Evolutionary conservation across 306 rosid species (phyloP).

Genomic region (Fragaria iinumae): DNA sequence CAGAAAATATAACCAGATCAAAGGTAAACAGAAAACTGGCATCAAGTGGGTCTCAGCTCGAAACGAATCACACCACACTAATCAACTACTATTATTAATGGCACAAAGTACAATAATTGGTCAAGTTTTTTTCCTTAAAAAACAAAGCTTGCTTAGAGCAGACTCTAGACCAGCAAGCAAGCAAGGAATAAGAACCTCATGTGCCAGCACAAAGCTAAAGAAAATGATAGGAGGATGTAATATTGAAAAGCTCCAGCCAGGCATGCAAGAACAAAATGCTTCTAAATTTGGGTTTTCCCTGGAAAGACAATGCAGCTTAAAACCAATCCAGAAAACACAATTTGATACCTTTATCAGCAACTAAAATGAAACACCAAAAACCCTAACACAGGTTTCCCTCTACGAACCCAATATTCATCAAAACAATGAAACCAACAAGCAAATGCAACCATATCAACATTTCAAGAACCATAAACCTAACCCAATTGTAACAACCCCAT

Average conservation of each 20-base stretch:
- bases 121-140: neutral
- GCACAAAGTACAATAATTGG: neutral
- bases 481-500: neutral
- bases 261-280: slow-evolving; percentile 1
- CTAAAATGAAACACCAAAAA: slow-evolving; percentile 4
- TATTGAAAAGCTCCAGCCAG: slow-evolving; percentile 4
- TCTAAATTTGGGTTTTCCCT: slow-evolving; percentile 12
- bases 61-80: neutral
- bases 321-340: slow-evolving; percentile 13
- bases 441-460: neutral
- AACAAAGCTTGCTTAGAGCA: neutral
- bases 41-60: neutral
- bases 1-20: neutral
- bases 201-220: slow-evolving; percentile 4
- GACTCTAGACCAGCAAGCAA: slow-evolving; percentile 4
- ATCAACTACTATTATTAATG: neutral
- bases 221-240: neutral
- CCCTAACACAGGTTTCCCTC: slow-evolving; percentile 5
- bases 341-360: slow-evolving; percentile 3
- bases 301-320: slow-evolving; percentile 12
- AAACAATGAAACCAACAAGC: neutral
- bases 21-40: neutral
- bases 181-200: slow-evolving; percentile 2
- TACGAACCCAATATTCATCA: neutral
- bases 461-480: neutral